Base-by-base conservation (phyloP, 225 moss, liverwort and hornwort species). In the Antitrichia curtipendula region DNA sequence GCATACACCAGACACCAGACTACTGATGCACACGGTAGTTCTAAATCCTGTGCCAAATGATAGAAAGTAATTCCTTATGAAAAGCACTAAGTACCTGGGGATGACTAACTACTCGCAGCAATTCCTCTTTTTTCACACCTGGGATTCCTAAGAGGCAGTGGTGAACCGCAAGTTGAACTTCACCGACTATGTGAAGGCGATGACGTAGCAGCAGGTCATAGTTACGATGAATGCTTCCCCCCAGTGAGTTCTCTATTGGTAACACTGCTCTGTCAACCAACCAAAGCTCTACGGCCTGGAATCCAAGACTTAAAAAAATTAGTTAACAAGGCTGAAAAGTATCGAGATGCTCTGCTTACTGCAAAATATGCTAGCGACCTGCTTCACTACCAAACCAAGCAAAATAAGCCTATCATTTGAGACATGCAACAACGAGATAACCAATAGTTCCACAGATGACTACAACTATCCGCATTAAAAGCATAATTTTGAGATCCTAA, bases 151-250 rank as follows among this genome's bases (percentile, higher is more conserved):
- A 94, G 53, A 98, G 93, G 90, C 98, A 98, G 88, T 98, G 98
- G 88, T 98, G 98, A 52, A 98, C 96, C 36, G 98, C 97, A 74
- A 98, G 95, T 91, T 98, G 98, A 75, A 98, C 98, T 92, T 98
- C 98, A 72, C 98, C 98, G 47, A 98, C 98, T 80, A 98, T 98
- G 87, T 98, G 97, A 62, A 98, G 92, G 54, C 98, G 97, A 86
- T 98, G 98, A 85, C 98, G 96, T 70, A 98, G 95, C 74, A 98
- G 91, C 60, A 98, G 96, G 83, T 98, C 98, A 82, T 98, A 98
- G 85, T 98, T 98, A 25, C 98, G 93, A 70, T 98, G 98, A 24
- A 98, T 98, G 85, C 98, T 98, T 41, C 98, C 98, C 40, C 98
- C 98, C 15, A 98, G 81, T 49, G 96, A 95, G 69, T 98, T 98